Evolutionary conservation across 23 red algal genomes (phyloP), one percentile per base, ranked within the genome.

Genomic region (Cyanidiococcus yangmingshanensis): DNA sequence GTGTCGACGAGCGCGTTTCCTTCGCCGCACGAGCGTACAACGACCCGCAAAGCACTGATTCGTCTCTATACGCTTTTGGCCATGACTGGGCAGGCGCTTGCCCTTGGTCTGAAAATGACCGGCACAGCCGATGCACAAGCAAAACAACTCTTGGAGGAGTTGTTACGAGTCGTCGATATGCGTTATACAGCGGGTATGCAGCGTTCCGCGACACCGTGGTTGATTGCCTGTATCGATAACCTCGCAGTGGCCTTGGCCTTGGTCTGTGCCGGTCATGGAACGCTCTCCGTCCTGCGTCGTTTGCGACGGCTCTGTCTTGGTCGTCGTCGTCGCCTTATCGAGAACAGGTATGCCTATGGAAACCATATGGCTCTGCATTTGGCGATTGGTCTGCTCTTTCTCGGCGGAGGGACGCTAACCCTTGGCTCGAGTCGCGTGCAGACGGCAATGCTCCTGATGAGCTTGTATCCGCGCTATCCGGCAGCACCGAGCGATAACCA

Each of bases 381-480:
- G 68, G 88, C 94, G 1, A 85, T 98, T 33, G 94, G 94, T 37
- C 86, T 98, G 75, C 38, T 98, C 27, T 92, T 91, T 39, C 45
- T 98, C 21, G 94, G 94, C 3, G 88, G 88, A 21, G 89, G 94
- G 38, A 83, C 84, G 38, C 59, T 80, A 54, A 89, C 86, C 39
- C 89, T 98, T 45, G 79, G 86, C 12, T 82, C 76, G 16, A 74
- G 50, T 82, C 76, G 74, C 75, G 76, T 58, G 17, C 82, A 80
- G 2, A 82, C 89, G 59, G 94, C 88, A n/a, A 79, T 50, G 34
- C 81, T 98, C 17, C 30, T 98, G 39, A 86, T 82, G 58, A 80
- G 84, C 7, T 63, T 91, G 38, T 98, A 91, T 76, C 88, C 87
- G 0, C 77, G 76, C 16, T 91, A 90, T 77, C 94, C 94, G 32